These are phyloP conservation scores for Falciphora oryzae DNA, from an alignment of 2,329 filamentous ascomycete genomes.

Conservation along the genomic window DNA sequence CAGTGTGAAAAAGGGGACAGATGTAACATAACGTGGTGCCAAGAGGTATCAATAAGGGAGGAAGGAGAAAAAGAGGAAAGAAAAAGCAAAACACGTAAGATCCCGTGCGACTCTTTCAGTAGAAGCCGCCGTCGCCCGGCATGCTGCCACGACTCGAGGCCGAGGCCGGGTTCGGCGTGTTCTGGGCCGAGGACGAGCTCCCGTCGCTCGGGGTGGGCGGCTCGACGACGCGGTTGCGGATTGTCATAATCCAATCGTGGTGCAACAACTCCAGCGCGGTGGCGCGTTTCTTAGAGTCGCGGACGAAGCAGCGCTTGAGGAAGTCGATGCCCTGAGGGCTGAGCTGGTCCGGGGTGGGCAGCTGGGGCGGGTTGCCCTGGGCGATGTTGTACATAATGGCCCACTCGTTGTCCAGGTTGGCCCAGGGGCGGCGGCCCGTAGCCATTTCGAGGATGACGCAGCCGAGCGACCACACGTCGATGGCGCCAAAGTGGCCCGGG, in stretches of 20 bases:
- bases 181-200: constrained; percentile 34
- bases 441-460: constrained; percentile 98
- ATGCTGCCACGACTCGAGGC: constrained; percentile 22
- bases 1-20: neutral
- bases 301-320: constrained; percentile 75
- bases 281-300: constrained; percentile 72
- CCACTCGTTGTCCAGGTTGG: constrained; percentile 96
- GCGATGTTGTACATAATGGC: constrained; percentile 99
- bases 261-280: constrained; percentile 85
- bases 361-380: constrained; percentile 84
- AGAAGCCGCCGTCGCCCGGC: constrained; percentile 27
- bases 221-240: constrained; percentile 54
- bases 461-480: constrained; percentile 93
- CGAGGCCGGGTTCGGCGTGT: constrained; percentile 28
- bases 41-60: neutral
- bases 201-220: constrained; percentile 56
- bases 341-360: constrained; percentile 78
- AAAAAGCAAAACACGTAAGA: neutral
- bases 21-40: neutral
- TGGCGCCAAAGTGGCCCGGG: constrained; percentile 73
- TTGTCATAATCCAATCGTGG: constrained; percentile 80
- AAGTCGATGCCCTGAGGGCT: constrained; percentile 84
- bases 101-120: constrained; percentile 19
- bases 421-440: constrained; percentile 90
- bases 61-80: neutral